phyloP scores from a whole-genome alignment of 2,329 filamentous ascomycete species.

The Alternaria consortialis region DNA sequence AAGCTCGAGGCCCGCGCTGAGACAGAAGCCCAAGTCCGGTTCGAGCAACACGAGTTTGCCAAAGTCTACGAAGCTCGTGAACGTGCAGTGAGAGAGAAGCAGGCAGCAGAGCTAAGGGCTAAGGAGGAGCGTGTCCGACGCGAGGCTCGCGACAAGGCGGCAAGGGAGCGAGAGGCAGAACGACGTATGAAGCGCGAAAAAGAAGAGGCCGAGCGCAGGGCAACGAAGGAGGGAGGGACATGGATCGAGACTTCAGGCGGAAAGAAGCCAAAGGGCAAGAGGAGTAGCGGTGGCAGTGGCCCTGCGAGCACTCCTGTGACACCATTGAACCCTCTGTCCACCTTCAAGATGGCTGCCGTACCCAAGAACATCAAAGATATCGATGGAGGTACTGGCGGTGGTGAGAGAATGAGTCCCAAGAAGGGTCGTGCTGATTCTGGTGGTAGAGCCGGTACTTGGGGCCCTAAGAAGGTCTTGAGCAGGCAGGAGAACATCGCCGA shows the following conservation, averaged over 20 bases:
- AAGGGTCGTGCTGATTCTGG: slow-evolving; percentile 22
- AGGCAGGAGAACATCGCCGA: slow-evolving; percentile 25
- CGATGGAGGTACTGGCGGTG: not conserved
- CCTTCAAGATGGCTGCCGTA: slow-evolving; percentile 13
- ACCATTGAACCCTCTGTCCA: slow-evolving; percentile 7
- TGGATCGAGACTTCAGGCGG: slow-evolving; percentile 31
- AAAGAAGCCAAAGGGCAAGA: slow-evolving; percentile 28
- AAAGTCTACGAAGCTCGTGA: slow-evolving; percentile 24
- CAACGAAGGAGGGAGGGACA: slow-evolving; percentile 28
- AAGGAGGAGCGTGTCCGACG: slow-evolving; percentile 35
- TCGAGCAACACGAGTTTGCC: slow-evolving; percentile 10
- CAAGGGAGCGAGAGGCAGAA: slow-evolving; percentile 31
- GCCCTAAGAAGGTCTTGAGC: slow-evolving; percentile 38
- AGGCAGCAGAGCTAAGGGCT: slow-evolving; percentile 19
- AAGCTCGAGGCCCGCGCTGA: slow-evolving; percentile 23
- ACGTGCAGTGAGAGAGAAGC: slow-evolving; percentile 15
- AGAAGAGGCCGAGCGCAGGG: slow-evolving; percentile 25
- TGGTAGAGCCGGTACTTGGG: slow-evolving; percentile 37
- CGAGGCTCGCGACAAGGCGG: slow-evolving; percentile 33
- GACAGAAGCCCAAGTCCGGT: slow-evolving; percentile 11
- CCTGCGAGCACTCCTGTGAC: not conserved
- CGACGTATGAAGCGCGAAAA: slow-evolving; percentile 17
- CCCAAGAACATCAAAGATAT: slow-evolving; percentile 18
- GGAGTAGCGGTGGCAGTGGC: slow-evolving; percentile 7
- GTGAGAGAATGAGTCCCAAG: slow-evolving; percentile 15